Base-by-base conservation (phyloP, 192 early-diverging fungal species). In the Coemansia sp. region DNA sequence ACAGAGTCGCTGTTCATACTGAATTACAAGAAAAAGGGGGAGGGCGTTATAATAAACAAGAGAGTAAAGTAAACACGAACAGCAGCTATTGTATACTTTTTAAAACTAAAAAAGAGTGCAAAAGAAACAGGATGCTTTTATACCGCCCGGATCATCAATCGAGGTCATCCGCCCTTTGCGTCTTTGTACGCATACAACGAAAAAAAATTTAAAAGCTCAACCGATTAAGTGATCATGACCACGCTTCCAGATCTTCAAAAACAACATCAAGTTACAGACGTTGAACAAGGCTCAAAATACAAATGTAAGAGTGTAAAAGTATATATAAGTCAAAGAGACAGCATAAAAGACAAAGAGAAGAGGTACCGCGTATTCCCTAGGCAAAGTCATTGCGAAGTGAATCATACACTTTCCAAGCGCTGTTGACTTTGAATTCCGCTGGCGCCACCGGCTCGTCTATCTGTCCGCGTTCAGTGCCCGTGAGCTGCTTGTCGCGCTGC, bases 401-500 rank as follows among this genome's bases (percentile, higher is more conserved):
- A 59, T 84, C 78, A 69, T 91, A 87, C 72, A 91, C 79, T 58
- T 85, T 75, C 89, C 89, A 93, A 30, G 86, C 84, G 77, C 91
- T 93, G 70, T 84, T 93, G 63, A 86, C 82, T 43, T 87, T 84
- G 73, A 92, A 92, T 73, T 81, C 88, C 44, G 76, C 53, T 66
- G 90, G 85, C 39, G 91, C 91, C 60, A 84, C 62, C 17, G 81
- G 78, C 10, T 75, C 53, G 35, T 80, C 77, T 46, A 46, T 55
- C 80, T 93, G 92, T 49, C 88, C 90, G 64, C 90, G 87, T 35
- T 74, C 35, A 8, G 86, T 87, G 66, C 92, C 92, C 23, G 91
- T 93, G 33, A 93, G 79, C 67, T 89, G 87, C 69, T 72, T 77
- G 70, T 93, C 92, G 78, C 92, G 91, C 53, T 85, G 85, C 89